phyloP scores from a whole-genome alignment of 352 stramenopile genomes.

The Phytophthora chlamydospora region DNA sequence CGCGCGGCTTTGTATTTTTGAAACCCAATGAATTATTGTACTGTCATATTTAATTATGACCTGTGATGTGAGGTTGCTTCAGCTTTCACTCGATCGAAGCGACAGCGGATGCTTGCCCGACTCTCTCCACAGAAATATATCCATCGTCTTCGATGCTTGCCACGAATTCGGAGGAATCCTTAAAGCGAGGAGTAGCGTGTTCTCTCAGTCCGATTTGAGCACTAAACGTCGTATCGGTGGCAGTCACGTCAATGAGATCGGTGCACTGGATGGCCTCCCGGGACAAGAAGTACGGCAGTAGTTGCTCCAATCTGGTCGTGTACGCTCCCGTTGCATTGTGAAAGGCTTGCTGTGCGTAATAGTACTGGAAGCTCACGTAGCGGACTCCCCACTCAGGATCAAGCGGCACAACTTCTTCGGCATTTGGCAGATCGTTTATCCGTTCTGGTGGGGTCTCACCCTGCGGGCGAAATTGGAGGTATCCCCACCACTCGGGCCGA shows the following conservation, averaged over 20 bases:
- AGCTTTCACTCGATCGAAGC: constrained; percentile 10
- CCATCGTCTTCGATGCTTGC: constrained; percentile 33
- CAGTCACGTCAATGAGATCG: constrained; percentile 23
- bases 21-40: not conserved
- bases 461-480: constrained; percentile 73
- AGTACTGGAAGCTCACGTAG: constrained; percentile 67
- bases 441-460: constrained; percentile 12
- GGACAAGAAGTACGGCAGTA: constrained; percentile 43
- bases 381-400: constrained; percentile 58
- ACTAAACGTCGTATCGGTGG: constrained; percentile 25
- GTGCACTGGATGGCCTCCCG: constrained; percentile 31
- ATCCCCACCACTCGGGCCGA: constrained; percentile 89
- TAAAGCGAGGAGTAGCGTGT: not conserved
- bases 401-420: constrained; percentile 25
- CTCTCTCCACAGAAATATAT: constrained; percentile 31
- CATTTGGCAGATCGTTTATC: constrained; percentile 1
- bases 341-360: constrained; percentile 67
- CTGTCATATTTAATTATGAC: constrained; percentile 1
- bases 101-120: not conserved
- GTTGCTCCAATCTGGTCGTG: constrained; percentile 29
- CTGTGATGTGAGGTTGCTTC: not conserved
- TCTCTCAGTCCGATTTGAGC: constrained; percentile 21
- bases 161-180: constrained; percentile 9
- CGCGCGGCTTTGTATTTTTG: not conserved
- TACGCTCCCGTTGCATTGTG: constrained; percentile 36